Evolutionary conservation across 2,329 filamentous ascomycete species (phyloP).

Genomic region (Cytospora leucostoma): DNA sequence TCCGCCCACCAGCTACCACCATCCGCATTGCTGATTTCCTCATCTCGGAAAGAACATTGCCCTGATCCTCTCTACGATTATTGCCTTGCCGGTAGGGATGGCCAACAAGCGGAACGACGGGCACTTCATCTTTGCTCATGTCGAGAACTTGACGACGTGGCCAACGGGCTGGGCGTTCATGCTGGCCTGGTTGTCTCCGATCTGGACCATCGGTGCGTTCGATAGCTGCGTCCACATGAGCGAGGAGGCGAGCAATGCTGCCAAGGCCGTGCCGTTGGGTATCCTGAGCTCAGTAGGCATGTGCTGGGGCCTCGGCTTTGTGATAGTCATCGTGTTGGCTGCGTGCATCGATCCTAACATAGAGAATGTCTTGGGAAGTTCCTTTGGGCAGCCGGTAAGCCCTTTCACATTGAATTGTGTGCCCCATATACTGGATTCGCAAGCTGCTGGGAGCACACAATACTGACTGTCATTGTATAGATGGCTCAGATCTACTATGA

Average conservation of each 20-base stretch:
- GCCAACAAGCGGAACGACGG: slow-evolving; percentile 42
- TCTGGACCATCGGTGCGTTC: slow-evolving; percentile 62
- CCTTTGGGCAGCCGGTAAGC: slow-evolving; percentile 61
- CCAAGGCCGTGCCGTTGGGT: slow-evolving; percentile 59
- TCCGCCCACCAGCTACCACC: not conserved
- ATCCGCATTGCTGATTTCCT: not conserved
- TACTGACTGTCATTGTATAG: not conserved
- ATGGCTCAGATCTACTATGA: slow-evolving; percentile 59
- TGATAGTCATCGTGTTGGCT: slow-evolving; percentile 59
- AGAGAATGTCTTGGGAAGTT: slow-evolving; percentile 46
- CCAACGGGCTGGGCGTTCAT: slow-evolving; percentile 60
- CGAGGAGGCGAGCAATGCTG: slow-evolving; percentile 62
- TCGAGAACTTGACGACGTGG: slow-evolving; percentile 60
- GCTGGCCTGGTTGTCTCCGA: slow-evolving; percentile 60
- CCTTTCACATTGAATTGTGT: slow-evolving; percentile 34
- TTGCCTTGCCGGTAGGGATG: slow-evolving; percentile 57
- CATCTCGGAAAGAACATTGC: slow-evolving; percentile 46
- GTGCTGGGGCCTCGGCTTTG: slow-evolving; percentile 56
- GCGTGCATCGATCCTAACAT: slow-evolving; percentile 58
- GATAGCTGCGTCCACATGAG: slow-evolving; percentile 56
- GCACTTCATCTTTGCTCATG: slow-evolving; percentile 56
- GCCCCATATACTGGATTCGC: not conserved
- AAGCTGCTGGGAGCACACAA: not conserved
- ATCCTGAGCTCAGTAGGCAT: slow-evolving; percentile 59
- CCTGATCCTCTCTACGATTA: slow-evolving; percentile 57